Conservation (phyloP, 352 stramenopile species). For the Pythium dissimile region DNA sequence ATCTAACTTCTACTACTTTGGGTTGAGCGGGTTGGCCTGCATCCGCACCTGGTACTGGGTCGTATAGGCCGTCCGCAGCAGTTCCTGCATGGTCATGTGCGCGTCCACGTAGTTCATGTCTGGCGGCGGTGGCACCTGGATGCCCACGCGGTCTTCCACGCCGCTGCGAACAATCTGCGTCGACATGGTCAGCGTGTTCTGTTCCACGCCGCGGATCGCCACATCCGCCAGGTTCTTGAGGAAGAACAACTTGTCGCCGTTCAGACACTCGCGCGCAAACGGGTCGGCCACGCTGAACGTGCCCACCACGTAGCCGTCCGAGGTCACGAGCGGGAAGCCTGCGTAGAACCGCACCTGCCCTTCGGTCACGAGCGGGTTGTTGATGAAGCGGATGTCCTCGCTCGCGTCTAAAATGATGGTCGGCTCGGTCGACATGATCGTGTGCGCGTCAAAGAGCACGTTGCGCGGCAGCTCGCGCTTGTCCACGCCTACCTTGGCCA, state of each 20-base stretch:
- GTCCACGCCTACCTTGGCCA: conserved; percentile 72
- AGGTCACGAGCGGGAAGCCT: conserved; percentile 70
- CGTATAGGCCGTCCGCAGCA: conserved; percentile 78
- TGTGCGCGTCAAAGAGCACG: conserved; percentile 74
- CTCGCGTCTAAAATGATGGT: conserved; percentile 79
- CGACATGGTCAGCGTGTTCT: conserved; percentile 56
- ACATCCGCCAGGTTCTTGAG: conserved; percentile 81
- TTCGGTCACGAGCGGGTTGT: conserved; percentile 76
- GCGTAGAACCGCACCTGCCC: conserved; percentile 82
- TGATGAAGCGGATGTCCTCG: conserved; percentile 74
- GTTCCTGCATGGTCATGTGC: conserved; percentile 78
- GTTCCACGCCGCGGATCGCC: conserved; percentile 70
- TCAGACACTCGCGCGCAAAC: conserved; percentile 70
- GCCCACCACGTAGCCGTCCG: conserved; percentile 60
- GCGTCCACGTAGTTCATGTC: conserved; percentile 66
- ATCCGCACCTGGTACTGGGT: conserved; percentile 81
- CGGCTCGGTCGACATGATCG: conserved; percentile 74
- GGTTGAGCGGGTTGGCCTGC: conserved; percentile 53
- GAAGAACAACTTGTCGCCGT: conserved; percentile 78
- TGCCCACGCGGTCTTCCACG: conserved; percentile 17
- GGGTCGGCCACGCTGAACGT: conserved; percentile 76
- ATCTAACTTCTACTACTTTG: conserved; percentile 20
- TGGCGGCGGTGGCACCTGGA: conserved; percentile 38
- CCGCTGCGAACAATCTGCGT: conserved; percentile 13
- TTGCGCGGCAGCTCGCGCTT: conserved; percentile 79